Percentiles rank a stretch among this genome's conserved stretches.
phyloP scores from a whole-genome alignment of 176 grass and related monocot species.

The Oryza glaberrima region DNA sequence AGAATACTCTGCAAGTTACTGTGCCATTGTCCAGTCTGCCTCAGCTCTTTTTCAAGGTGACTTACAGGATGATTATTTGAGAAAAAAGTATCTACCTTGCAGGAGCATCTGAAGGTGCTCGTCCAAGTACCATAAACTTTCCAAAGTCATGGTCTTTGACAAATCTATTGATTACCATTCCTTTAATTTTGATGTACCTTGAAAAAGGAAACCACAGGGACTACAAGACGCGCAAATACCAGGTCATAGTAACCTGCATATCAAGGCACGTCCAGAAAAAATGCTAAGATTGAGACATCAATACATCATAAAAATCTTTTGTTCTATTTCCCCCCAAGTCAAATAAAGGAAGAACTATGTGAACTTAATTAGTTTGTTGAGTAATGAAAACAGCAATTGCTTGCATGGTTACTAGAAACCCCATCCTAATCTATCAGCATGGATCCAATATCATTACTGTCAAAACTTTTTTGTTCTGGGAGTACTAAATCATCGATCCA shows the following conservation, averaged over 20 bases:
- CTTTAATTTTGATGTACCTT: constrained; percentile 24
- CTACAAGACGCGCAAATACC: neutral
- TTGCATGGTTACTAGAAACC: constrained; percentile 26
- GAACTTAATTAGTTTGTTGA: constrained; percentile 28
- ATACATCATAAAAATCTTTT: constrained; percentile 18
- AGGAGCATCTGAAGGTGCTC: constrained; percentile 20
- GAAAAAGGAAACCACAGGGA: neutral
- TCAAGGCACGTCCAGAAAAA: constrained; percentile 30
- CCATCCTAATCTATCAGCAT: constrained; percentile 4
- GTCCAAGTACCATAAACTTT: constrained; percentile 23
- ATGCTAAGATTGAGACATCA: constrained; percentile 13
- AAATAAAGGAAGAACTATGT: constrained; percentile 34
- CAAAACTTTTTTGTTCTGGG: neutral
- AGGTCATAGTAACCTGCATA: constrained; percentile 19
- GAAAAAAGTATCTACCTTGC: constrained; percentile 14
- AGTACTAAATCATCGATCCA: neutral
- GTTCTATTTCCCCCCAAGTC: constrained; percentile 17
- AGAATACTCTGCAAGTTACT: constrained; percentile 1
- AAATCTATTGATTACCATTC: constrained; percentile 23
- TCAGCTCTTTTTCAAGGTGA: constrained; percentile 19
- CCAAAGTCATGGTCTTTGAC: neutral
- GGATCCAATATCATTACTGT: constrained; percentile 1
- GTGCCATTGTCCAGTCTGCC: constrained; percentile 18
- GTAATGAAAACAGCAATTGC: constrained; percentile 23
- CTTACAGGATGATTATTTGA: neutral